Conservation (phyloP, 148 eudicot species). For the Chenopodium formosanum region DNA sequence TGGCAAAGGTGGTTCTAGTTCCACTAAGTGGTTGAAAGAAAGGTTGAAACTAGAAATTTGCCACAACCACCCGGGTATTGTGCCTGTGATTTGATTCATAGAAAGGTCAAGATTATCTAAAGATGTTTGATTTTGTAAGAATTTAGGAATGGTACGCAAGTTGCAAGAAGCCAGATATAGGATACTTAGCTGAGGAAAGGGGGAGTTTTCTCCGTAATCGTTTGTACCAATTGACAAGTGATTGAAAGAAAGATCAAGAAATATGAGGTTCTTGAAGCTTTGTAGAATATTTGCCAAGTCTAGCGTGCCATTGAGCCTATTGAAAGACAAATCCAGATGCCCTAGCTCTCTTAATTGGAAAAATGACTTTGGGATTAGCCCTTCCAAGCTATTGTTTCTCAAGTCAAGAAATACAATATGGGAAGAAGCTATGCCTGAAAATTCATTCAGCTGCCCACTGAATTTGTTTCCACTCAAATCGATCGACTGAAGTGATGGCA, state of each 20-base stretch:
- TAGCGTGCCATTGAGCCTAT: constrained; percentile 39
- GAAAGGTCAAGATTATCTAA: constrained; percentile 29
- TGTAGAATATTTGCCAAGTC: constrained; percentile 15
- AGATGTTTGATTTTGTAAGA: constrained; percentile 11
- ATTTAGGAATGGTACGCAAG: constrained; percentile 18
- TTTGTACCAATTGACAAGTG: constrained; percentile 23
- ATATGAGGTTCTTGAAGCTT: constrained; percentile 13
- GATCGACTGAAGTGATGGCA: too few species aligned
- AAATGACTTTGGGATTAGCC: constrained; percentile 34
- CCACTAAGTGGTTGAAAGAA: constrained; percentile 17
- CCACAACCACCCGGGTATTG: constrained; percentile 24
- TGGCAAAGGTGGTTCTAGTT: constrained; percentile 24
- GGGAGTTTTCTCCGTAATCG: not conserved
- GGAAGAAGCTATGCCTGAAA: constrained; percentile 2
- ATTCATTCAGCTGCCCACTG: too few species aligned
- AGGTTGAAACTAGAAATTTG: not conserved
- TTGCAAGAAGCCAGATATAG: constrained; percentile 38
- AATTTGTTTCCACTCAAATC: too few species aligned
- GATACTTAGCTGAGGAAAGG: constrained; percentile 24
- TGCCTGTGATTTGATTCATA: constrained; percentile 27
- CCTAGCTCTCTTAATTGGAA: constrained; percentile 26
- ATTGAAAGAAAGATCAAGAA: constrained; percentile 42
- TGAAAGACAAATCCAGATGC: constrained; percentile 20
- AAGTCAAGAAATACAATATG: constrained; percentile 34
- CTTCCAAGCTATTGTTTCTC: constrained; percentile 40